A percentile compares a stretch with the other conserved stretches of the same genome.
These are phyloP conservation scores for Linum tenue DNA, from an alignment of 345 rosid genomes.

Conservation along the genomic window DNA sequence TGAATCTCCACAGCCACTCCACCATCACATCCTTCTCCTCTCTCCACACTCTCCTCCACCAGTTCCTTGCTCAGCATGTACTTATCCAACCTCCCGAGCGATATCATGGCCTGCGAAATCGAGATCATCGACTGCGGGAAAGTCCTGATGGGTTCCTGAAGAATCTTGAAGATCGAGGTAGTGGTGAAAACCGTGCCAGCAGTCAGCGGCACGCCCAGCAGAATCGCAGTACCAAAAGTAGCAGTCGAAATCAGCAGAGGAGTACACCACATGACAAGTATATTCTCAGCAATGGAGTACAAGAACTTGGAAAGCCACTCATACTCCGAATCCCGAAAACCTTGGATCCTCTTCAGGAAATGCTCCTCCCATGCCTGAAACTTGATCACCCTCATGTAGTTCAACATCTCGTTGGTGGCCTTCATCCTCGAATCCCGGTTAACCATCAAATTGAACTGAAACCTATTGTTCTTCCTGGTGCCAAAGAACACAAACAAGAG, in stretches of 20 bases:
- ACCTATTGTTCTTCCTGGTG: conserved; percentile 53
- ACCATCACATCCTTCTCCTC: conserved; percentile 43
- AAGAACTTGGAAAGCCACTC: conserved; percentile 76
- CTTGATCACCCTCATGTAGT: conserved; percentile 83
- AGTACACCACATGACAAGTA: conserved; percentile 73
- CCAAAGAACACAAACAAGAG: conserved; percentile 45
- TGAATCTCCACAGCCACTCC: conserved; percentile 51
- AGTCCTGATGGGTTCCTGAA: conserved; percentile 82
- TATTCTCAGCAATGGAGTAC: conserved; percentile 55
- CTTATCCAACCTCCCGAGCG: conserved; percentile 62
- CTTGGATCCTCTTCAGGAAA: conserved; percentile 65
- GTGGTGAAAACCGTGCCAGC: conserved; percentile 88
- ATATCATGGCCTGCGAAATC: conserved; percentile 85
- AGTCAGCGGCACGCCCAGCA: conserved; percentile 58
- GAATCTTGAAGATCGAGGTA: conserved; percentile 72
- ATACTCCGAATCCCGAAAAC: conserved; percentile 64
- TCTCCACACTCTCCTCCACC: conserved; percentile 48
- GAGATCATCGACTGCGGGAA: conserved; percentile 95
- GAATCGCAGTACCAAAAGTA: conserved; percentile 66
- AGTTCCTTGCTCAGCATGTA: conserved; percentile 79
- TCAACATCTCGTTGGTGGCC: conserved; percentile 89
- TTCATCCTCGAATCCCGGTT: conserved; percentile 87
- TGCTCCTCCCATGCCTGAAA: conserved; percentile 97
- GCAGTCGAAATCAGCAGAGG: conserved; percentile 69
- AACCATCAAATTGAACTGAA: conserved; percentile 54